phyloP scores from a whole-genome alignment of 805 yeast species.

The Starmera pachycereana region DNA sequence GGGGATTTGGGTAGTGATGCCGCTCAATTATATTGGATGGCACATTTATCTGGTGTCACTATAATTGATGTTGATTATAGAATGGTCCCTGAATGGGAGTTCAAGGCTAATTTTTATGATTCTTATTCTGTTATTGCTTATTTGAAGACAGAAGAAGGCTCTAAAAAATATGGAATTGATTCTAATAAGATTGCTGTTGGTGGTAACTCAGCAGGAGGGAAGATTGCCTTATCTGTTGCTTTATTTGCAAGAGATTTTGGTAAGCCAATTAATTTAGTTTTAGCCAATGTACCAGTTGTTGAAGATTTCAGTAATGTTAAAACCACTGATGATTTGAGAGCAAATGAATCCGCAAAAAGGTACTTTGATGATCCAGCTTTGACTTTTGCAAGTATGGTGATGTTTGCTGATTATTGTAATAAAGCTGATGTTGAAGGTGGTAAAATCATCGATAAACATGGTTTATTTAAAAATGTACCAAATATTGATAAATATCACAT shows the following conservation, averaged over 20 bases:
- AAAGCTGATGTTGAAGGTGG: neutral
- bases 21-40: constrained; percentile 5
- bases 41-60: constrained; percentile 12
- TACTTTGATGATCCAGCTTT: neutral
- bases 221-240: neutral
- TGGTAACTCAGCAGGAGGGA: constrained; percentile 2
- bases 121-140: constrained; percentile 1
- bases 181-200: neutral
- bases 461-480: no score
- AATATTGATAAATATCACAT: neutral
- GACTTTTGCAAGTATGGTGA: neutral
- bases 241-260: neutral
- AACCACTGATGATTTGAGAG: neutral
- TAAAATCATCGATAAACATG: neutral
- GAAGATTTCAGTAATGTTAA: neutral
- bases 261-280: neutral
- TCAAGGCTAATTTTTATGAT: constrained; percentile 3
- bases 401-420: neutral
- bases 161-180: neutral
- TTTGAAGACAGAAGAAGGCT: neutral
- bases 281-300: neutral
- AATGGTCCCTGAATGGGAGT: constrained; percentile 2
- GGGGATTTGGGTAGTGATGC: constrained; percentile 1
- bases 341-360: neutral
- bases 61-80: constrained; percentile 7